phyloP scores from a whole-genome alignment of 1,139 yeast genomes.

The Debaryomycetaceae sp. region DNA sequence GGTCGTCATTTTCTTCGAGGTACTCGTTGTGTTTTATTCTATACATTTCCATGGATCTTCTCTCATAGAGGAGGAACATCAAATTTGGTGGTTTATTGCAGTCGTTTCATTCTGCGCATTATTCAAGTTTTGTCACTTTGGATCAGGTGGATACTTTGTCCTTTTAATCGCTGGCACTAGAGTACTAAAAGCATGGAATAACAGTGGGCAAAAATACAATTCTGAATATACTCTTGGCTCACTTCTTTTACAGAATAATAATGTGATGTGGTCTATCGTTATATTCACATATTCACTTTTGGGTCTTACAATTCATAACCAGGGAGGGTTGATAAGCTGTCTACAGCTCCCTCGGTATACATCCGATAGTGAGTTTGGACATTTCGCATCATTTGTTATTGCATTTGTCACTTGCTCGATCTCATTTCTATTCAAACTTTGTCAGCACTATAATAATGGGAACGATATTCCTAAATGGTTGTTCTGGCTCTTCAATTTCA shows the following conservation, averaged over 20 bases:
- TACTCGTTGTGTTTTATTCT: constrained; percentile 45
- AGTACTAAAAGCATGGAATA: constrained; percentile 78
- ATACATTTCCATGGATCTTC: constrained; percentile 80
- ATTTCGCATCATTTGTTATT: constrained; percentile 32
- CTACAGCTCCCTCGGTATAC: constrained; percentile 6
- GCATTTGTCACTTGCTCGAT: constrained; percentile 37
- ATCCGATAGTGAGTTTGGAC: constrained; percentile 17
- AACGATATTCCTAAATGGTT: constrained; percentile 43
- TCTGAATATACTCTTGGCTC: constrained; percentile 44
- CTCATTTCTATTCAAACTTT: constrained; percentile 55
- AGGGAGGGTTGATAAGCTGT: constrained; percentile 23
- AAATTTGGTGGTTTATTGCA: constrained; percentile 86
- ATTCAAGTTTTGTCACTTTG: constrained; percentile 11
- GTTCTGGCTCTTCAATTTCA: constrained; percentile 26
- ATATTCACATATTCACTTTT: constrained; percentile 33
- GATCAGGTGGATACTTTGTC: constrained; percentile 15
- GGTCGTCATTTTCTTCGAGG: constrained; percentile 20
- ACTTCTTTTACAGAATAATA: constrained; percentile 36
- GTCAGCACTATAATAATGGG: constrained; percentile 55
- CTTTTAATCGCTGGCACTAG: constrained; percentile 46
- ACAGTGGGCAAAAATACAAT: constrained; percentile 79
- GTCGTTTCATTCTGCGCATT: constrained; percentile 20
- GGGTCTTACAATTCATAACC: constrained; percentile 21
- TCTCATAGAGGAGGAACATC: constrained; percentile 95
- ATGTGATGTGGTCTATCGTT: constrained; percentile 49